Conservation (phyloP, 2,329 filamentous ascomycete genomes). For the Botrytis tulipae region DNA sequence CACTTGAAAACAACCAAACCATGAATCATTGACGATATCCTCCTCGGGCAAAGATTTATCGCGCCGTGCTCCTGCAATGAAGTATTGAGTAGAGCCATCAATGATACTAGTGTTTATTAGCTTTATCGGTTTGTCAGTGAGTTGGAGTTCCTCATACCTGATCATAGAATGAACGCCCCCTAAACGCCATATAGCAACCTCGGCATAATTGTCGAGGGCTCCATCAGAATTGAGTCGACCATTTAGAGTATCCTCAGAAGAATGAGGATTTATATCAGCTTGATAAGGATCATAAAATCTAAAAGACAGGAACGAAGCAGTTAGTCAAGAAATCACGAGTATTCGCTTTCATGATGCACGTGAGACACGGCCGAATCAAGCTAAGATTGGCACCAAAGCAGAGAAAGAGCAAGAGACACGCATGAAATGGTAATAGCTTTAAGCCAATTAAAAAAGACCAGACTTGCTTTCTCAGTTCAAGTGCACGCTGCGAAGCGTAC, state of each 20-base stretch:
- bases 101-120: slow-evolving; percentile 16
- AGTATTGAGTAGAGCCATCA: slow-evolving; percentile 30
- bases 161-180: slow-evolving; percentile 35
- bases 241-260: slow-evolving; percentile 28
- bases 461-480: slow-evolving; percentile 37
- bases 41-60: slow-evolving; percentile 6
- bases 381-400: neutral
- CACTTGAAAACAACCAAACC: slow-evolving; percentile 34
- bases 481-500: slow-evolving; percentile 23
- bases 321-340: neutral
- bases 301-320: neutral
- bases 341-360: neutral
- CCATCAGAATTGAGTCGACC: slow-evolving; percentile 34
- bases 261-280: slow-evolving; percentile 8
- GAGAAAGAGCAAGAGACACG: neutral
- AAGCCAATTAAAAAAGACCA: neutral
- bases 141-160: slow-evolving; percentile 25
- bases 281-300: slow-evolving; percentile 35
- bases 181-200: slow-evolving; percentile 50
- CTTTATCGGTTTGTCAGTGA: neutral
- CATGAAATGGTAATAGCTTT: neutral
- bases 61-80: slow-evolving; percentile 32
- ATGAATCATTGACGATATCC: slow-evolving; percentile 24
- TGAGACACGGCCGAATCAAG: neutral
- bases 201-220: slow-evolving; percentile 41